Evolutionary conservation across 2,329 filamentous ascomycete genomes (phyloP).

Genomic region (Balansia obtecta): DNA sequence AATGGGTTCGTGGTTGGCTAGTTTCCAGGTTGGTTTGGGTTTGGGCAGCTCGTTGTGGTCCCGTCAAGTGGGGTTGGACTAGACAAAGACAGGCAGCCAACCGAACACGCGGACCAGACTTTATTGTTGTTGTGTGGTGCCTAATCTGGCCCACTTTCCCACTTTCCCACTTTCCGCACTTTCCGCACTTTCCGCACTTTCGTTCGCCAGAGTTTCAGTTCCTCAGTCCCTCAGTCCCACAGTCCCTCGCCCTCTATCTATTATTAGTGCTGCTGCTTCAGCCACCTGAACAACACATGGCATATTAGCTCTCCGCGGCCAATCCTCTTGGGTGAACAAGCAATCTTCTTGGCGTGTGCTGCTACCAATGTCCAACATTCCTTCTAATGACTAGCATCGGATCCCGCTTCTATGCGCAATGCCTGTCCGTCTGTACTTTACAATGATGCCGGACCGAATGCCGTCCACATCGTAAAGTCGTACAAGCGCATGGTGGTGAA

Average conservation of each 20-base stretch:
- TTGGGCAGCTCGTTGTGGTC: conserved; percentile 3
- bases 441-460: too few relatives aligned
- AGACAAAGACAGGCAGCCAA: too few relatives aligned
- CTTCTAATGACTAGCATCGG: background rate
- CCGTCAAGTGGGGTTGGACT: background rate
- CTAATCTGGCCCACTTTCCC: too few relatives aligned
- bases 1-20: conserved; percentile 5
- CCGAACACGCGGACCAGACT: background rate
- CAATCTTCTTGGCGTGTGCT: background rate
- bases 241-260: too few relatives aligned
- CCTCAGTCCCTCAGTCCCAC: too few relatives aligned
- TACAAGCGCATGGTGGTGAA: background rate
- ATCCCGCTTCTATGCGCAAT: background rate
- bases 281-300: too few relatives aligned
- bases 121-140: background rate
- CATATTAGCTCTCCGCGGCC: too few relatives aligned
- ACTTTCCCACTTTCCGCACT: too few relatives aligned
- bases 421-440: background rate
- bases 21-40: background rate
- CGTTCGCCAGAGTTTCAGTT: too few relatives aligned
- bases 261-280: too few relatives aligned
- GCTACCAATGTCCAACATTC: background rate
- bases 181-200: too few relatives aligned
- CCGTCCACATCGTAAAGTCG: background rate
- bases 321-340: background rate